Base-by-base conservation (phyloP, 192 early-diverging fungal genomes). In the Phycomyces blakesleeanus region DNA sequence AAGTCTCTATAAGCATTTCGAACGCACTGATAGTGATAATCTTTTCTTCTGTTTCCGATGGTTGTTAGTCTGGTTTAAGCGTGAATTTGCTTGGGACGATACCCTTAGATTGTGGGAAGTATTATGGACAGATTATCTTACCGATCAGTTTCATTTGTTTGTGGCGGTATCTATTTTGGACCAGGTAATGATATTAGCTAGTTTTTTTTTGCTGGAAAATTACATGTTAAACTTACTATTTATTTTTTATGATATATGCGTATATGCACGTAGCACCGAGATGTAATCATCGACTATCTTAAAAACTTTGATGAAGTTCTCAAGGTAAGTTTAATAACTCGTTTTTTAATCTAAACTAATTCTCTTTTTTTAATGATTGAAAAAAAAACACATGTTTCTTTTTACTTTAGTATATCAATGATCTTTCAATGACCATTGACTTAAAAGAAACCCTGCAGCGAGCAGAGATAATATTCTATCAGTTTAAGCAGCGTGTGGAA, bases 1-100 rank as follows among this genome's bases (percentile, higher is more conserved):
- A 0, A 81, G 67, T 18, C 76, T 99, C 18, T 91, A 89, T 77
- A 78, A 82, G 57, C 94, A 95, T 61, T 76, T 99, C 52, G 87
- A 92, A 53, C 73, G 71, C 37, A 86, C 83, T 57, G 95, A 97
- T 39, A 86, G 91, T 1, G 78, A 85, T 57, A 96, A 99, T 74
- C 81, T 99, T 63, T 99, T 99, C 68, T 94, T 89, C 73, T 98
- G 95, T 75, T 99, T 97, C 82, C 90, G 97, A 37, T 99, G 96
- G 96, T 78, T 99, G 18, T 69, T 99, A 39, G 87, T 99, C 27
- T 91, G 91, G 79, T 99, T 96, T 73, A 99, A 99, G 74, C 87
- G 97, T 50, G 97, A 99, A 74, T 97, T 98, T 63, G 75, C 82
- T 61, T 97, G 93, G 81, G 80, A 86, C 4, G 89, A 97, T 40